Conservation (phyloP, 139 green algal species). For the Tetraselmis striata region DNA sequence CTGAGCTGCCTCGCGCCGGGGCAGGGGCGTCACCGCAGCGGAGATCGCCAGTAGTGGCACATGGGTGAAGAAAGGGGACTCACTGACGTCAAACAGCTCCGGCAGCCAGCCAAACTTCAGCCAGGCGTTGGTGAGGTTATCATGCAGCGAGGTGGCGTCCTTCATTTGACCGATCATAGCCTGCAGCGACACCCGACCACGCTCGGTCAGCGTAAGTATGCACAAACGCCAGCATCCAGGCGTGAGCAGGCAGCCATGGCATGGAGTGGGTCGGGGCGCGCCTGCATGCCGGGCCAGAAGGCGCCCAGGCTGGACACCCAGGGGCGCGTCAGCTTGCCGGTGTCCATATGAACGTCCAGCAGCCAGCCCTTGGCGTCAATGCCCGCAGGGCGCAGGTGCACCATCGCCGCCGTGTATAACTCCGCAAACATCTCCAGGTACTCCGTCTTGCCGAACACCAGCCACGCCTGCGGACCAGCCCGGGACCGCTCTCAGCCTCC, state of each 20-base stretch:
- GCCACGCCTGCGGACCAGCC: conserved; percentile 64
- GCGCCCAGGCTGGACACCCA: conserved; percentile 70
- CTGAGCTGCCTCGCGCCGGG: no score
- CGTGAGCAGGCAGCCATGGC: no score
- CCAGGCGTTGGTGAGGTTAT: conserved; percentile 66
- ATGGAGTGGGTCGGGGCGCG: no score
- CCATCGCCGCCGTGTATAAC: conserved; percentile 52
- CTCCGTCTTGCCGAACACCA: conserved; percentile 66
- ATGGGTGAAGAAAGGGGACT: no score
- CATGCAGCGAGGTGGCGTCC: conserved; percentile 48
- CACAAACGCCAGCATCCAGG: no score
- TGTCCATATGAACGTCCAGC: conserved; percentile 71
- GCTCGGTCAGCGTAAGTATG: no score
- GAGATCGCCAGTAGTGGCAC: no score
- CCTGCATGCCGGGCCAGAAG: conserved; percentile 86
- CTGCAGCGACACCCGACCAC: no score
- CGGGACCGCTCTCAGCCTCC: no score
- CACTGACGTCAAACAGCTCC: conserved; percentile 61
- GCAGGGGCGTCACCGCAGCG: no score
- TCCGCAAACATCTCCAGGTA: conserved; percentile 66
- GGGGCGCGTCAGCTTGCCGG: conserved; percentile 42
- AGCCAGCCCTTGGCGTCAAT: conserved; percentile 25
- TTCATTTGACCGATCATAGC: conserved; percentile 41
- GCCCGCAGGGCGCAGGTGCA: not conserved
- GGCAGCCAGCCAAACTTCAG: conserved; percentile 68